Evolutionary conservation across 257 asterid genomes (phyloP).

Genomic region (Gentiana dahurica): DNA sequence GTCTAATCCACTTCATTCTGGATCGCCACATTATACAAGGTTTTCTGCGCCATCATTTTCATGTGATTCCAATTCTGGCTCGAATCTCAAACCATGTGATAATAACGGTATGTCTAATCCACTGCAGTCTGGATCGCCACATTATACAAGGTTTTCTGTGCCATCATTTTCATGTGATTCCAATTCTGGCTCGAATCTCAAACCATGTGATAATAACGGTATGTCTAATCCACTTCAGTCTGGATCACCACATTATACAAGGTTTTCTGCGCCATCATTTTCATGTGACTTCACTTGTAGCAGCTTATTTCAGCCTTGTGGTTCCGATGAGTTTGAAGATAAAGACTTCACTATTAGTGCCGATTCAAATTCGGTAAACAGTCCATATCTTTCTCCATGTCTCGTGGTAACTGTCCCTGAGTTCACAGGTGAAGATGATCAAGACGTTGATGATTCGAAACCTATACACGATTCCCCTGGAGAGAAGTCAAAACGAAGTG

Average conservation of each 20-base stretch:
- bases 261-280: slow-evolving; percentile 66
- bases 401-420: slow-evolving; percentile 69
- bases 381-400: slow-evolving; percentile 32
- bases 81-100: not conserved
- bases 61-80: slow-evolving; percentile 30
- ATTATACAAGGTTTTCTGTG: slow-evolving; percentile 49
- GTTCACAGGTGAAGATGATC: slow-evolving; percentile 54
- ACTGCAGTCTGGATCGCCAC: slow-evolving; percentile 29
- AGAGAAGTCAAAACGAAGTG: slow-evolving; percentile 11
- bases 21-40: slow-evolving; percentile 41
- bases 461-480: slow-evolving; percentile 4
- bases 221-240: slow-evolving; percentile 15
- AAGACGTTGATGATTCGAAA: slow-evolving; percentile 27
- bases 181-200: slow-evolving; percentile 41
- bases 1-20: slow-evolving; percentile 22
- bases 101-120: slow-evolving; percentile 11
- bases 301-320: slow-evolving; percentile 18
- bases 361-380: slow-evolving; percentile 13
- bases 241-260: slow-evolving; percentile 39
- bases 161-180: slow-evolving; percentile 74
- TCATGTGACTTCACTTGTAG: slow-evolving; percentile 54
- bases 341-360: slow-evolving; percentile 22
- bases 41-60: slow-evolving; percentile 68
- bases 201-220: slow-evolving; percentile 27
- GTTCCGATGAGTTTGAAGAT: slow-evolving; percentile 32